Conservation (phyloP, 176 grass and related monocot genomes). For the Carex parvula region DNA sequence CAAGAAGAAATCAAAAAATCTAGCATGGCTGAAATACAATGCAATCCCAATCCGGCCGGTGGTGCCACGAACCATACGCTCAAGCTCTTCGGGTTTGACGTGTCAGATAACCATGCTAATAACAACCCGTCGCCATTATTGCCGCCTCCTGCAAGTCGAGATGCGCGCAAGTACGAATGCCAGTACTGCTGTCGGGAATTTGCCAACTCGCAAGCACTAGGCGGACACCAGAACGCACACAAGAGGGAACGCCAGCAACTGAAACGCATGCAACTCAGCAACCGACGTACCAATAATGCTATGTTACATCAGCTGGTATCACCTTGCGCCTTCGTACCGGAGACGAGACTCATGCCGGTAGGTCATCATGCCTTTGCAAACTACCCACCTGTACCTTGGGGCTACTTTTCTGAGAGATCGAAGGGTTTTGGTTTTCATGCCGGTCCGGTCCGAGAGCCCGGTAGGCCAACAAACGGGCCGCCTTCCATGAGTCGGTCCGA, state of each 20-base stretch:
- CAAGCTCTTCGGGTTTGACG: conserved; percentile 40
- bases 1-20: not conserved
- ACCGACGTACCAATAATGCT: not conserved
- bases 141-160: not conserved
- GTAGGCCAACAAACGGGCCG: conserved; percentile 3
- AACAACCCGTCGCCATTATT: not conserved
- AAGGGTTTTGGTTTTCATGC: conserved; percentile 32
- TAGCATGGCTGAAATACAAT: conserved; percentile 41
- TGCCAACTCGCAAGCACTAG: conserved; percentile 57
- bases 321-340: conserved; percentile 23
- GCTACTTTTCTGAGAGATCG: conserved; percentile 26
- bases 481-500: not conserved
- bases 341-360: conserved; percentile 19
- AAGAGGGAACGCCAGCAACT: conserved; percentile 62
- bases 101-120: not conserved
- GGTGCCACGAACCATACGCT: not conserved
- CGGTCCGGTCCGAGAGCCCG: conserved; percentile 1
- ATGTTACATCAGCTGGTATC: conserved; percentile 5
- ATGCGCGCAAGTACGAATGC: conserved; percentile 45
- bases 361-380: conserved; percentile 22
- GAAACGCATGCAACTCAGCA: conserved; percentile 41
- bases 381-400: conserved; percentile 22
- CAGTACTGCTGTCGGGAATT: conserved; percentile 69
- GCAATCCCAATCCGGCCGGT: conserved; percentile 28
- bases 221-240: conserved; percentile 64